Evolutionary conservation across 2,329 filamentous ascomycete species (phyloP).

Genomic region (Hymenoscyphus occultus): DNA sequence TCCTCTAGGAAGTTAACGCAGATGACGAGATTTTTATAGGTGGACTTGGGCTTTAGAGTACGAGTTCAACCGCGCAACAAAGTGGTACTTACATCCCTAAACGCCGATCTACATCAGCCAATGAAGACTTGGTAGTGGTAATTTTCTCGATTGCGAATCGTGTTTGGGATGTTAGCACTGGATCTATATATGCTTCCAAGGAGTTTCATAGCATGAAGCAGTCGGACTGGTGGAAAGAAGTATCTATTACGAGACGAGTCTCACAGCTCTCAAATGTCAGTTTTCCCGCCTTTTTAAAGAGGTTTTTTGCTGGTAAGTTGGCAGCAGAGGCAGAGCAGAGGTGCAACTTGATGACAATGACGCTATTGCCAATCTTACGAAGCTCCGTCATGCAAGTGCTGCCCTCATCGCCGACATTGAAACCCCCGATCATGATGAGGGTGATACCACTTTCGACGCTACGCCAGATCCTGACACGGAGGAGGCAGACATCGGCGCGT

Average conservation of each 20-base stretch:
- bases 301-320: neutral
- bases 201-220: constrained; percentile 18
- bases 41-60: constrained; percentile 8
- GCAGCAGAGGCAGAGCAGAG: too few species aligned
- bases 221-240: constrained; percentile 25
- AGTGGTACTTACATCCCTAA: constrained; percentile 13
- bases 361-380: neutral
- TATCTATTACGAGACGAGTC: constrained; percentile 26
- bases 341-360: neutral
- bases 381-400: neutral
- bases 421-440: neutral
- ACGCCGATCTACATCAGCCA: constrained; percentile 13
- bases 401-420: neutral
- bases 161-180: constrained; percentile 22
- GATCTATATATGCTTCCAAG: constrained; percentile 26
- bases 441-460: neutral
- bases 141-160: constrained; percentile 16
- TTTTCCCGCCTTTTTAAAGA: neutral
- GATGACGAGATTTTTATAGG: too few species aligned
- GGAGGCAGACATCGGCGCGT: neutral
- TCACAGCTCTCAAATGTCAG: constrained; percentile 15
- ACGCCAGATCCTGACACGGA: neutral
- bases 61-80: constrained; percentile 8
- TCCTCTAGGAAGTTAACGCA: too few species aligned
- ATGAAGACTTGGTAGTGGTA: constrained; percentile 12